These are phyloP conservation scores for Galerina sulciceps DNA, from an alignment of 768 basidiomycete species.

Conservation along the genomic window DNA sequence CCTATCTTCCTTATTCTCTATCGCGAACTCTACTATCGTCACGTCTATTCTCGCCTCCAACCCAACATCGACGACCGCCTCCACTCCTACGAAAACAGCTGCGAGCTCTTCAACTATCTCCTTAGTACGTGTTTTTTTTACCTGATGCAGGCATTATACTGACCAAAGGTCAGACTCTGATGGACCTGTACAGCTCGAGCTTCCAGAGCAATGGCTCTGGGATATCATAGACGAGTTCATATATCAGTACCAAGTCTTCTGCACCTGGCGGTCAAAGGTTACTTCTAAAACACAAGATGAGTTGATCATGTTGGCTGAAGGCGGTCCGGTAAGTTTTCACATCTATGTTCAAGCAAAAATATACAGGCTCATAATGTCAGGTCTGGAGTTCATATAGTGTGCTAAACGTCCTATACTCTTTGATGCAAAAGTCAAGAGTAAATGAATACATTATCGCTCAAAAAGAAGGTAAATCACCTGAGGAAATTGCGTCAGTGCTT, in stretches of 20 bases:
- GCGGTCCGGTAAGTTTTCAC: constrained; percentile 54
- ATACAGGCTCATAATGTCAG: constrained; percentile 33
- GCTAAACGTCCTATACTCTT: constrained; percentile 95
- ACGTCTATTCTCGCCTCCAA: constrained; percentile 93
- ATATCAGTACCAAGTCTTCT: constrained; percentile 97
- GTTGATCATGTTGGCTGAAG: constrained; percentile 77
- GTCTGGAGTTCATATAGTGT: constrained; percentile 99
- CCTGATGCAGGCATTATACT: background rate
- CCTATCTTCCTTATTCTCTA: constrained; percentile 97
- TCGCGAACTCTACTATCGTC: constrained; percentile 93
- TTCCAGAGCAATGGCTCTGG: constrained; percentile 98
- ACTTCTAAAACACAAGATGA: constrained; percentile 92
- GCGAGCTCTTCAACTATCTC: constrained; percentile 97
- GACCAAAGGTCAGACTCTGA: constrained; percentile 72
- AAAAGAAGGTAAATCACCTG: constrained; percentile 76
- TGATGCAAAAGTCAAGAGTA: constrained; percentile 96
- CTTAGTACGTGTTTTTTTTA: constrained; percentile 64
- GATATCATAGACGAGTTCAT: constrained; percentile 98
- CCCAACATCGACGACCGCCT: constrained; percentile 98
- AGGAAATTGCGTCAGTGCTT: constrained; percentile 80
- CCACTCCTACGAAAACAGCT: constrained; percentile 97
- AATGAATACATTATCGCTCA: constrained; percentile 90
- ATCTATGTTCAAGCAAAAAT: background rate
- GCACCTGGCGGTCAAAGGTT: constrained; percentile 86
- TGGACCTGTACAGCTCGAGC: constrained; percentile 88